Percentiles rank a stretch among this genome's conserved stretches.
phyloP scores from a whole-genome alignment of 208 protist species.

The Leishmania turanica region DNA sequence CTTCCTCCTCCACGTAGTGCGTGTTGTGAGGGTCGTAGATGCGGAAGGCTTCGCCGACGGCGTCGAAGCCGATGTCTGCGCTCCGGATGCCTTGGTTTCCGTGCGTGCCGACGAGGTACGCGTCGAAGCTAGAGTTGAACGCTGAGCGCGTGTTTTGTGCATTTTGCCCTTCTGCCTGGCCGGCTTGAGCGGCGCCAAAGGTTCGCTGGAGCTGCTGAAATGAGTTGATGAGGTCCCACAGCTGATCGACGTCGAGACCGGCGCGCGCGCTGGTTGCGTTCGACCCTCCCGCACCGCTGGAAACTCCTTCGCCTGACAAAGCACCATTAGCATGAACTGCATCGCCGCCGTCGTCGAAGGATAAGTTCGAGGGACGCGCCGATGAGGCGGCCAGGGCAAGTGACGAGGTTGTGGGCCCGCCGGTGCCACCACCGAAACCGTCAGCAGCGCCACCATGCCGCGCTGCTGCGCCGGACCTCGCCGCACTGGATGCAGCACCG shows the following conservation, averaged over 20 bases:
- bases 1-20: slow-evolving; percentile 81
- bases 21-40: slow-evolving; percentile 91
- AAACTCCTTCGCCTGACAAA: not conserved
- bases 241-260: slow-evolving; percentile 80
- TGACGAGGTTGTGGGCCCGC: not conserved
- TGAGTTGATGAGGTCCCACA: slow-evolving; percentile 88
- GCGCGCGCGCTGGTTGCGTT: slow-evolving; percentile 6
- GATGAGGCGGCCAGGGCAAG: not conserved
- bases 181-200: not conserved
- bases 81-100: not conserved
- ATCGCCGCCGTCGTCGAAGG: not conserved
- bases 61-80: slow-evolving; percentile 56
- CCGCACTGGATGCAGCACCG: not conserved
- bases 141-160: not conserved
- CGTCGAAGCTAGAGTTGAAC: slow-evolving; percentile 8
- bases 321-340: not conserved
- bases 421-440: not conserved
- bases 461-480: not conserved
- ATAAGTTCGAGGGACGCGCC: not conserved
- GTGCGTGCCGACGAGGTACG: slow-evolving; percentile 14
- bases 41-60: slow-evolving; percentile 85
- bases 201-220: slow-evolving; percentile 50
- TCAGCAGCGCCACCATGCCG: slow-evolving; percentile 1
- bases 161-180: not conserved
- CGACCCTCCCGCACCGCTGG: not conserved